phyloP scores from a whole-genome alignment of 2,329 filamentous ascomycete genomes.

The Penicillium oxalicum region DNA sequence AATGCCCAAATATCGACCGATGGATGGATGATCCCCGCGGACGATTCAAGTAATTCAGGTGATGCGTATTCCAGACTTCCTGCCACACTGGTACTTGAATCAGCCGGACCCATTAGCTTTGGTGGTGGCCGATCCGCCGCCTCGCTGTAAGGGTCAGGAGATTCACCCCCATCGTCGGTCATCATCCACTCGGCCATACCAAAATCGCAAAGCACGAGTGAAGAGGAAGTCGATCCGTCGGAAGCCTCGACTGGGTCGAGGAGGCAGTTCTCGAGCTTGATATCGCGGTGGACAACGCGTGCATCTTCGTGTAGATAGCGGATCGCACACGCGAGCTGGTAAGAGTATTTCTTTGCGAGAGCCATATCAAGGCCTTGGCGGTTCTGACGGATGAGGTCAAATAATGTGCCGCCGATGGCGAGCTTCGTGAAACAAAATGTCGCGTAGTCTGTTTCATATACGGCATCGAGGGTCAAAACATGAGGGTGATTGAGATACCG shows the following conservation, averaged over 20 bases:
- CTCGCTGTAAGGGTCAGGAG: conserved; percentile 46
- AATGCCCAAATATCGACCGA: conserved; percentile 63
- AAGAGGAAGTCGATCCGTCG: conserved; percentile 47
- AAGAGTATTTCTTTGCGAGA: conserved; percentile 55
- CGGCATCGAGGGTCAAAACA: conserved; percentile 56
- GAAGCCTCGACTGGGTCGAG: conserved; percentile 49
- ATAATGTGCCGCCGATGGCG: conserved; percentile 58
- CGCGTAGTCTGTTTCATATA: conserved; percentile 62
- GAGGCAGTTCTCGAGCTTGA: conserved; percentile 65
- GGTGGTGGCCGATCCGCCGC: conserved; percentile 43
- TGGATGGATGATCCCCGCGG: conserved; percentile 39
- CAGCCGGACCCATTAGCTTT: conserved; percentile 50
- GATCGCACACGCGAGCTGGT: conserved; percentile 58
- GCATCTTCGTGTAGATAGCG: conserved; percentile 64
- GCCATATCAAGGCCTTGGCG: conserved; percentile 47
- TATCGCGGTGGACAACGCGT: conserved; percentile 59
- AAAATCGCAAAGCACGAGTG: conserved; percentile 61
- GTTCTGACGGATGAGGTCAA: conserved; percentile 55
- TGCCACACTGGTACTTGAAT: conserved; percentile 52
- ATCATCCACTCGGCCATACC: conserved; percentile 63
- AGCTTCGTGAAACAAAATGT: conserved; percentile 63
- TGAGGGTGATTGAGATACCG: conserved; percentile 58
- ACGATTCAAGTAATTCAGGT: conserved; percentile 41
- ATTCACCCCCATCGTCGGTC: conserved; percentile 48
- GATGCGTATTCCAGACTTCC: conserved; percentile 55